Evolutionary conservation across 164 flowering plant genomes (phyloP), one percentile per base, ranked within the genome.

Genomic region (Berberis vulgaris): DNA sequence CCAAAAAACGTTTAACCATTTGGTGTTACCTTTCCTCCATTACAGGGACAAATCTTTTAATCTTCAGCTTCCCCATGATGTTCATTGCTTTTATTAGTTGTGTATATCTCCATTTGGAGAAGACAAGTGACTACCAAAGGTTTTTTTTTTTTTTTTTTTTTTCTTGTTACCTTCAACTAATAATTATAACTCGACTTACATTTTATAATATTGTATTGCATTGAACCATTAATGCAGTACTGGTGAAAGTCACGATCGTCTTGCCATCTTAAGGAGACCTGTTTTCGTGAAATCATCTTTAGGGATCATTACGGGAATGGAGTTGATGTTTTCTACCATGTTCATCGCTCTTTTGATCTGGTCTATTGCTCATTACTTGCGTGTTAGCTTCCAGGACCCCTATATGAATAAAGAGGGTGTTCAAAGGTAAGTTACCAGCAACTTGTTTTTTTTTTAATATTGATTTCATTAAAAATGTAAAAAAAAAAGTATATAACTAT

Each of bases 281-380:
- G 61, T 79, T 58, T 65, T 88, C 0, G 84, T 84, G 12, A 85
- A 76, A 70, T 96, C 93, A 0, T 88, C 98, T 0, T 70, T 91
- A 12, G 97, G 97, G 50, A 78, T 86, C 39, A 86, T 91, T 57
- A 72, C 84, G 0, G 57, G 73, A 59, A 78, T 65, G 12, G 96
- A 91, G 74, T 62, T 86, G 3, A 65, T 74, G 50, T 78, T 88
- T 54, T 71, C 83, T 49, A 7, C 62, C 60, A 86, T 88, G 88
- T 91, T 91, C 65, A 65, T 88, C 1, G 85, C 83, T 4, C 88
- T 91, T 52, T 69, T 84, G 50, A 55, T 85, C 58, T 91, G 96
- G 96, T 81, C 81, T 3, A 76, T 84, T 47, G 63, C 80, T 5
- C 72, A 63, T 13, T 82, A 77, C 41, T 5, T 91, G 6, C 67